phyloP scores from a whole-genome alignment of 192 early-diverging fungal genomes.

The Coemansia umbellata region DNA sequence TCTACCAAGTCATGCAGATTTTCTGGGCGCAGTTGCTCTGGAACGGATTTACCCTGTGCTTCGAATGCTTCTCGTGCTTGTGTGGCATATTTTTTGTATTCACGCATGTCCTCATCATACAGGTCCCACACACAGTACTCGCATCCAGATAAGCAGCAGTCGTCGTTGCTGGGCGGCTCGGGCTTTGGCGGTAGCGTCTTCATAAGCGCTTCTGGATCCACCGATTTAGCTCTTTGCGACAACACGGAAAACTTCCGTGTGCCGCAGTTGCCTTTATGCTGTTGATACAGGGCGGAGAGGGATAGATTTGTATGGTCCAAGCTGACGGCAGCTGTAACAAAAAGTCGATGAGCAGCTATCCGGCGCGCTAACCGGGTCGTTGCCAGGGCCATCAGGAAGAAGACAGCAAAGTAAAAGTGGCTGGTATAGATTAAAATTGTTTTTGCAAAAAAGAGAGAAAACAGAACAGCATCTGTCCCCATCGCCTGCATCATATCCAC shows the following conservation, averaged over 20 bases:
- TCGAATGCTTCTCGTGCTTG: conserved; percentile 24
- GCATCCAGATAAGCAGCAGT: conserved; percentile 47
- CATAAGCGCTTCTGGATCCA: conserved; percentile 28
- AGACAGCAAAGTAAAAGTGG: no score
- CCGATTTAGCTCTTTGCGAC: not conserved
- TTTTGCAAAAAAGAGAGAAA: no score
- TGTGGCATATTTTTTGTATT: conserved; percentile 39
- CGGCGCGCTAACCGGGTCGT: not conserved
- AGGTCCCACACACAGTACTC: conserved; percentile 52
- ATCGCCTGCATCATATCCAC: no score
- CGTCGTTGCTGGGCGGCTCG: conserved; percentile 39
- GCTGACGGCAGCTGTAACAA: not conserved
- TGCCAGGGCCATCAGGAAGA: not conserved
- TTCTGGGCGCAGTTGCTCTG: conserved; percentile 26
- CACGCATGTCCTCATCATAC: conserved; percentile 50
- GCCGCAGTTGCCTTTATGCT: not conserved
- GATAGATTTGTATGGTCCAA: not conserved
- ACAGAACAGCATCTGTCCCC: no score
- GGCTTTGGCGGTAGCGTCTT: conserved; percentile 42
- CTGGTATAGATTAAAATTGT: no score
- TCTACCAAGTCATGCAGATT: conserved; percentile 35
- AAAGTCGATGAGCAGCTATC: not conserved
- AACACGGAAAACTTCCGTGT: not conserved
- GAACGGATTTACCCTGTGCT: conserved; percentile 24
- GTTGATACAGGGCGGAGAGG: not conserved